Evolutionary conservation across 805 yeast genomes (phyloP).

Genomic region (Scheffersomyces stipitis): DNA sequence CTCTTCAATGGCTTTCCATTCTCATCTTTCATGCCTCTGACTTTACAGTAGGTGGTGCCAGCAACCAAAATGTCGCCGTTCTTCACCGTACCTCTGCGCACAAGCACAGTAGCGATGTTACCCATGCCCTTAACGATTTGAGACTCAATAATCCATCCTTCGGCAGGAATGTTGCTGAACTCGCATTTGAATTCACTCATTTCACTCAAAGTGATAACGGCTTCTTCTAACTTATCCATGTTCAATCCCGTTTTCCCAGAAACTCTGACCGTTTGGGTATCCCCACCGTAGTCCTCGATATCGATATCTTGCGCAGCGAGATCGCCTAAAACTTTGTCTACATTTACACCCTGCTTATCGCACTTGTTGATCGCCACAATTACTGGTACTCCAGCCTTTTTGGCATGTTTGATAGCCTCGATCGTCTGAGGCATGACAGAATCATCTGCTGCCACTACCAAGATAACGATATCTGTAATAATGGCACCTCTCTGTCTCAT

Average conservation of each 20-base stretch:
- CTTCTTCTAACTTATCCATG: slow-evolving; percentile 87
- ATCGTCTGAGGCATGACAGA: slow-evolving; percentile 97
- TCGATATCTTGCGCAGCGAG: slow-evolving; percentile 75
- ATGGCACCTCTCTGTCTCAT: slow-evolving; percentile 97
- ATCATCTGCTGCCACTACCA: slow-evolving; percentile 97
- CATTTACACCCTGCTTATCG: slow-evolving; percentile 74
- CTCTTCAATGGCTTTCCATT: slow-evolving; percentile 56
- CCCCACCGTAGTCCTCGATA: slow-evolving; percentile 94
- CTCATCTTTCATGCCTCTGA: slow-evolving; percentile 75
- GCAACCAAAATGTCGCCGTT: slow-evolving; percentile 77
- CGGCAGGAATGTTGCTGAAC: slow-evolving; percentile 49
- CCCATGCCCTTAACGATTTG: slow-evolving; percentile 82
- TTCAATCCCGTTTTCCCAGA: slow-evolving; percentile 89
- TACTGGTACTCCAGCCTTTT: slow-evolving; percentile 74
- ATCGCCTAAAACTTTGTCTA: slow-evolving; percentile 76
- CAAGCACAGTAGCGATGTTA: slow-evolving; percentile 78
- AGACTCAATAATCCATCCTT: slow-evolving; percentile 91
- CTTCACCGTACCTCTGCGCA: slow-evolving; percentile 73
- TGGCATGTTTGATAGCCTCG: slow-evolving; percentile 93
- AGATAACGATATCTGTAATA: slow-evolving; percentile 85
- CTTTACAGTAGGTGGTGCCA: slow-evolving; percentile 84
- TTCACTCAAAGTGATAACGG: slow-evolving; percentile 82
- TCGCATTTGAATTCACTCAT: slow-evolving; percentile 74
- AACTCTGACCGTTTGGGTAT: slow-evolving; percentile 82
- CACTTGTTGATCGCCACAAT: slow-evolving; percentile 93